These are phyloP conservation scores for Serpula lacrymans DNA, from an alignment of 768 basidiomycete genomes.

Conservation along the genomic window DNA sequence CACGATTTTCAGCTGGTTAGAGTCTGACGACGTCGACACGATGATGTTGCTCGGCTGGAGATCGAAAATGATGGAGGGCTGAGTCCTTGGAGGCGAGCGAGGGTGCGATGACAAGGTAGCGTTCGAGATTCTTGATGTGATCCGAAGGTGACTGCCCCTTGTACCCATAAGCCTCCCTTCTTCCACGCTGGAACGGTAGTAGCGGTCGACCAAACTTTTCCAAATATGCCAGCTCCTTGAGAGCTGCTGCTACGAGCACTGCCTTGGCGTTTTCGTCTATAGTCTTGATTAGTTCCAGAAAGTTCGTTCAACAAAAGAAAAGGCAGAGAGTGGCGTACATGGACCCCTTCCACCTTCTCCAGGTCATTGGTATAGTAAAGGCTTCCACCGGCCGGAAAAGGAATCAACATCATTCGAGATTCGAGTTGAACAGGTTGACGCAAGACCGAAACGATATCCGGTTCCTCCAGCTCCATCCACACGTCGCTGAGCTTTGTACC, in stretches of 20 bases:
- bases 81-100: slow-evolving; percentile 42
- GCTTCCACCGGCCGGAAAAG: slow-evolving; percentile 51
- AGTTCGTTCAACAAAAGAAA: too few relatives aligned
- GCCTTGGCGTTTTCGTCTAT: slow-evolving; percentile 43
- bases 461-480: slow-evolving; percentile 35
- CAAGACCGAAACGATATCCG: slow-evolving; percentile 38
- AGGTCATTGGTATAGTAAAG: slow-evolving; percentile 46
- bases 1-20: slow-evolving; percentile 32
- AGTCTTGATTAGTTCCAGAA: slow-evolving; percentile 28
- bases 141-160: slow-evolving; percentile 38
- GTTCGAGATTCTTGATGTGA: slow-evolving; percentile 47
- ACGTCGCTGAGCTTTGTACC: slow-evolving; percentile 41
- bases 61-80: slow-evolving; percentile 38
- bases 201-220: slow-evolving; percentile 45
- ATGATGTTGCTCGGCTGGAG: slow-evolving; percentile 45
- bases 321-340: slow-evolving; percentile 39
- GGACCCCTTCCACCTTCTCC: slow-evolving; percentile 43
- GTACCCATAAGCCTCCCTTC: slow-evolving; percentile 45
- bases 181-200: slow-evolving; percentile 37
- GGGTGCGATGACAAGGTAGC: slow-evolving; percentile 45
- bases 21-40: slow-evolving; percentile 44
- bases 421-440: slow-evolving; percentile 47
- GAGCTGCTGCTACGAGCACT: slow-evolving; percentile 38
- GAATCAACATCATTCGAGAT: slow-evolving; percentile 42
- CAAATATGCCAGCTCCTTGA: slow-evolving; percentile 49